phyloP scores from a whole-genome alignment of 306 rosid genomes.

The Cyclanthera cordifolia region DNA sequence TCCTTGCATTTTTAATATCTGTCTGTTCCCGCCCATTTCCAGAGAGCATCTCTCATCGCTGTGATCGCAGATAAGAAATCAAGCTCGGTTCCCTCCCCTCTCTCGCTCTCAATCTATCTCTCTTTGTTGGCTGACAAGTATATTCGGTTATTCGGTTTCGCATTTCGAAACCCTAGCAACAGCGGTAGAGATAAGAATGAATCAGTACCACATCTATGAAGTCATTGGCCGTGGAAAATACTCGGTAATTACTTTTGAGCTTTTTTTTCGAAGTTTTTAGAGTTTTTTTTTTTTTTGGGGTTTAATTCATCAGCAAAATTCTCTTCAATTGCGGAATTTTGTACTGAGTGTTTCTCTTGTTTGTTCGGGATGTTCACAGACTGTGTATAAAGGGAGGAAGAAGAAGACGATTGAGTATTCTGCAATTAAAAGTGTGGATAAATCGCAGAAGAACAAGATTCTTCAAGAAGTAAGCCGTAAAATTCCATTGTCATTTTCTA shows the following conservation, averaged over 20 bases:
- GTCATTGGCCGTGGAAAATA: slow-evolving; percentile 90
- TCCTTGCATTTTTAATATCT: too few relatives aligned
- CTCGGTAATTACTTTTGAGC: slow-evolving; percentile 42
- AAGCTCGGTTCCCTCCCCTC: background rate
- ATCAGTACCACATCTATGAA: slow-evolving; percentile 88
- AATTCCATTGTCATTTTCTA: background rate
- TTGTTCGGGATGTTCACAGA: slow-evolving; percentile 28
- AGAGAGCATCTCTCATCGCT: background rate
- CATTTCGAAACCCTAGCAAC: slow-evolving; percentile 34
- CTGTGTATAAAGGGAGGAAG: slow-evolving; percentile 94
- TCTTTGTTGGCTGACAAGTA: background rate
- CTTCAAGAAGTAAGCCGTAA: slow-evolving; percentile 74
- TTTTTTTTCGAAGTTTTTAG: background rate
- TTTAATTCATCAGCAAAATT: background rate
- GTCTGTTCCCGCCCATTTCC: slow-evolving; percentile 6
- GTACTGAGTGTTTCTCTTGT: background rate
- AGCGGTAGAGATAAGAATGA: slow-evolving; percentile 30
- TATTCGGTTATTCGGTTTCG: background rate
- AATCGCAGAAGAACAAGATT: slow-evolving; percentile 73
- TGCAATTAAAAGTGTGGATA: slow-evolving; percentile 89
- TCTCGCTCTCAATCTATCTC: background rate
- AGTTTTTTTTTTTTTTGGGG: background rate
- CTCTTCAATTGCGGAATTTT: background rate
- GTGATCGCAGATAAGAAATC: background rate
- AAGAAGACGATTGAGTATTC: slow-evolving; percentile 92